These are phyloP conservation scores for Globisporangium lucens DNA, from an alignment of 352 stramenopile genomes.

Conservation along the genomic window DNA sequence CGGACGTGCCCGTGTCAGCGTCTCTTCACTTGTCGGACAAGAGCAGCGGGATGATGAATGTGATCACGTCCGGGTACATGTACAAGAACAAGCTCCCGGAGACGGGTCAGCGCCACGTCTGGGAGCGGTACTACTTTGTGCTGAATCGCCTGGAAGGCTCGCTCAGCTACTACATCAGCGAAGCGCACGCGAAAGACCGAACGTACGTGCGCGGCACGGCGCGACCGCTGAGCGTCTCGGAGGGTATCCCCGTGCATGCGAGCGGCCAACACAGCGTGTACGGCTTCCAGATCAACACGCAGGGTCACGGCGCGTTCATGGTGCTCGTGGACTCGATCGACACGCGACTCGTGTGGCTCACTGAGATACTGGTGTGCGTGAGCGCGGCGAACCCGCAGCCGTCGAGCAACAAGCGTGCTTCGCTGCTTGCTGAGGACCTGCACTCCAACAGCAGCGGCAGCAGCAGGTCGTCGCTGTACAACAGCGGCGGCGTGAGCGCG, in stretches of 20 bases:
- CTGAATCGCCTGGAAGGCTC: constrained; percentile 70
- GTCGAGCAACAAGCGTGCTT: constrained; percentile 47
- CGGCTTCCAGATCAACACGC: constrained; percentile 86
- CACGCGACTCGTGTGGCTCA: constrained; percentile 77
- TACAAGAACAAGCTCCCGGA: constrained; percentile 87
- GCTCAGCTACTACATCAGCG: constrained; percentile 84
- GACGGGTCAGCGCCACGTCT: constrained; percentile 74
- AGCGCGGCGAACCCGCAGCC: constrained; percentile 40
- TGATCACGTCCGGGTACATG: constrained; percentile 84
- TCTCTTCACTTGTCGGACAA: constrained; percentile 20
- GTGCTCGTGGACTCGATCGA: constrained; percentile 85
- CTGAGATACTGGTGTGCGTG: constrained; percentile 72
- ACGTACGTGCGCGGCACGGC: constrained; percentile 82
- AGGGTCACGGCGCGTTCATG: constrained; percentile 83
- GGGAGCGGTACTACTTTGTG: constrained; percentile 87
- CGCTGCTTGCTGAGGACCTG: constrained; percentile 43
- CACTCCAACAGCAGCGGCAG: constrained; percentile 20
- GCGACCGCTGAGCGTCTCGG: constrained; percentile 73
- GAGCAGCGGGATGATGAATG: constrained; percentile 39
- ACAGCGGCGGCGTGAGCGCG: constrained; percentile 24
- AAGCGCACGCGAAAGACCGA: constrained; percentile 79
- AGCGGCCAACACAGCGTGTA: constrained; percentile 69
- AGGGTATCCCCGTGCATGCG: constrained; percentile 72
- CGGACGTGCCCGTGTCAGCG: constrained; percentile 42
- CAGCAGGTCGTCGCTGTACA: constrained; percentile 10